A percentile compares a stretch with the other conserved stretches of the same genome.
Evolutionary conservation across 108 stramenopile species (phyloP).

Genomic region (Nitzschia palea): DNA sequence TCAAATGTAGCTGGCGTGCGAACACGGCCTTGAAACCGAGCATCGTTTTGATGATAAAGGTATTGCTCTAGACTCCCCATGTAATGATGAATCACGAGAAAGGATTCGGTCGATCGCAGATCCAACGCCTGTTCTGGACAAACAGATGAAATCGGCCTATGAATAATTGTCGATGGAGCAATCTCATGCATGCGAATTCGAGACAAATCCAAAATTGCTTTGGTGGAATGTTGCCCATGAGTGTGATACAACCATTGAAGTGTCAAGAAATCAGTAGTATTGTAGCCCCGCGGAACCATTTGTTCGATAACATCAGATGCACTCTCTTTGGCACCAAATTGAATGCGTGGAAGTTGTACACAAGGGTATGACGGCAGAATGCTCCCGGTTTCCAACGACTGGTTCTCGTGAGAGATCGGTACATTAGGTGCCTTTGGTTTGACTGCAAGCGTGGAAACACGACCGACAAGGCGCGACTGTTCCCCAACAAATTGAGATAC

Average conservation of each 20-base stretch:
- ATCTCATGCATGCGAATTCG: slow-evolving; percentile 45
- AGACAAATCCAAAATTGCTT: slow-evolving; percentile 61
- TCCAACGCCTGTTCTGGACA: slow-evolving; percentile 32
- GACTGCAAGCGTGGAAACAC: too few relatives aligned
- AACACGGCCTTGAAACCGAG: slow-evolving; percentile 17
- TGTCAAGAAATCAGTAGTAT: slow-evolving; percentile 51
- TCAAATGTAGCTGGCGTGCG: slow-evolving; percentile 5
- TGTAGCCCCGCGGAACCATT: slow-evolving; percentile 25
- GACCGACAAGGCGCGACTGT: too few relatives aligned
- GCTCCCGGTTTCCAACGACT: not conserved
- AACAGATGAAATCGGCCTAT: slow-evolving; percentile 24
- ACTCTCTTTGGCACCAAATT: slow-evolving; percentile 22
- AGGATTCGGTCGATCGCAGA: slow-evolving; percentile 17
- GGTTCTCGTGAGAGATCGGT: not conserved
- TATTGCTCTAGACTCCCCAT: slow-evolving; percentile 55
- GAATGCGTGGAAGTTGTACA: slow-evolving; percentile 42
- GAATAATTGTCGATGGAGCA: slow-evolving; percentile 41
- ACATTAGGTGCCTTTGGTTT: not conserved
- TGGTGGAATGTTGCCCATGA: slow-evolving; percentile 31
- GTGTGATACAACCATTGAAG: slow-evolving; percentile 48
- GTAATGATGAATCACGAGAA: slow-evolving; percentile 58
- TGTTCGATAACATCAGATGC: not conserved
- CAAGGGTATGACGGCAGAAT: slow-evolving; percentile 34
- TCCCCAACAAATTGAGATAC: slow-evolving; percentile 23
- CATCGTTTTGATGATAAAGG: slow-evolving; percentile 54